phyloP scores from a whole-genome alignment of 352 stramenopile genomes.

The Phytophthora pinifolia region DNA sequence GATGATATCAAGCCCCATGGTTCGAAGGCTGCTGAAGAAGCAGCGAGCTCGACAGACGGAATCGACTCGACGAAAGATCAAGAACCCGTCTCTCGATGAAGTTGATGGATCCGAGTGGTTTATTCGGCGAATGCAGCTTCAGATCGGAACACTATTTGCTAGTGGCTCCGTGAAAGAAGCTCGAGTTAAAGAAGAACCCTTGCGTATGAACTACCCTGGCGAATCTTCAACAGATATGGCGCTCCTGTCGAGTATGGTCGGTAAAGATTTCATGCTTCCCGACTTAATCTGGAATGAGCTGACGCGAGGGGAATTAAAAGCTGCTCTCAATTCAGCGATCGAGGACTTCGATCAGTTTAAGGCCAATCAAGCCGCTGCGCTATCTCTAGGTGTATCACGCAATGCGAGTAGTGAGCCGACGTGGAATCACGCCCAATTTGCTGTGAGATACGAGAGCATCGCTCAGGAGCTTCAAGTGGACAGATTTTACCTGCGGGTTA shows the following conservation, averaged over 20 bases:
- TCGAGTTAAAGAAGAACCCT: slow-evolving; percentile 50
- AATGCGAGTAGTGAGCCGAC: slow-evolving; percentile 26
- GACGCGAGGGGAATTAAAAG: slow-evolving; percentile 56
- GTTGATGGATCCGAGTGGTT: slow-evolving; percentile 55
- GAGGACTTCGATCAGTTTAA: slow-evolving; percentile 57
- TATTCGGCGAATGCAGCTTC: slow-evolving; percentile 66
- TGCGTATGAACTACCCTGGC: slow-evolving; percentile 67
- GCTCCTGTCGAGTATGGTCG: slow-evolving; percentile 61
- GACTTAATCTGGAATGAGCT: slow-evolving; percentile 80
- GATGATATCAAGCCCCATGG: slow-evolving; percentile 62
- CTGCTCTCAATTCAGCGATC: slow-evolving; percentile 44
- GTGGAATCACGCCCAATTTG: slow-evolving; percentile 78
- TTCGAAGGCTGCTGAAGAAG: slow-evolving; percentile 65
- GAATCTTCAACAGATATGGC: slow-evolving; percentile 72
- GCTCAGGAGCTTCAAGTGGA: slow-evolving; percentile 63
- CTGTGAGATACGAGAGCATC: slow-evolving; percentile 63
- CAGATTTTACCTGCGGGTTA: slow-evolving; percentile 69
- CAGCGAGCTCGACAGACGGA: slow-evolving; percentile 45
- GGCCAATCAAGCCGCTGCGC: slow-evolving; percentile 22
- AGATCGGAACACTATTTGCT: slow-evolving; percentile 50
- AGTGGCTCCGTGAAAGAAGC: slow-evolving; percentile 24
- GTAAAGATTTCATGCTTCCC: slow-evolving; percentile 73
- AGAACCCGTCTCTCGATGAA: slow-evolving; percentile 24
- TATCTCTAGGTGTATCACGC: slow-evolving; percentile 27
- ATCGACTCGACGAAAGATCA: slow-evolving; percentile 25